These are phyloP conservation scores for Botrytis elliptica DNA, from an alignment of 2,329 filamentous ascomycete genomes.

Conservation along the genomic window DNA sequence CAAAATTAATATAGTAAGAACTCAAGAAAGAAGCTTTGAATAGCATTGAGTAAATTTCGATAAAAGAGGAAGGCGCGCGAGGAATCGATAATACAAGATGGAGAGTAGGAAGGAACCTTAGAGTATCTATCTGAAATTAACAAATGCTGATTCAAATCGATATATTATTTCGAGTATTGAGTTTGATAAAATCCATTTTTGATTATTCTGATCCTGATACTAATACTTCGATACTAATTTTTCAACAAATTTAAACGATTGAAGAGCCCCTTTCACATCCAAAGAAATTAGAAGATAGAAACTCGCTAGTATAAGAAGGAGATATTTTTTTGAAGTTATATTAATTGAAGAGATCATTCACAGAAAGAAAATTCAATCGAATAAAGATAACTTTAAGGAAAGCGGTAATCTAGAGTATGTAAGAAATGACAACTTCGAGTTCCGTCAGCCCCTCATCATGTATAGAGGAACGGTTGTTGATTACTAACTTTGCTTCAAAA, in stretches of 20 bases:
- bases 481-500: constrained; percentile 33
- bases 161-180: too few relatives aligned
- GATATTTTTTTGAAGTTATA: background rate
- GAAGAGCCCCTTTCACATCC: background rate
- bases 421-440: background rate
- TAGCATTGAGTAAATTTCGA: background rate
- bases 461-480: background rate
- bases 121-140: background rate
- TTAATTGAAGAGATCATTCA: background rate
- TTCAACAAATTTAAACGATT: background rate
- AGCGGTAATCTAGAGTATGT: background rate
- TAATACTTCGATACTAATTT: background rate
- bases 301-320: background rate
- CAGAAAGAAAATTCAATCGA: background rate
- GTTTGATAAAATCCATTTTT: too few relatives aligned
- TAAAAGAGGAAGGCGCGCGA: background rate
- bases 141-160: background rate
- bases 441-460: background rate
- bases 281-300: background rate
- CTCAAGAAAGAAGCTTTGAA: background rate
- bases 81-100: too few relatives aligned
- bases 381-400: background rate
- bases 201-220: background rate
- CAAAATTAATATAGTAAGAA: background rate
- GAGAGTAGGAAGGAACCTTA: background rate